phyloP scores from a whole-genome alignment of 225 moss, liverwort and hornwort species.

The Takakia lepidozioides region DNA sequence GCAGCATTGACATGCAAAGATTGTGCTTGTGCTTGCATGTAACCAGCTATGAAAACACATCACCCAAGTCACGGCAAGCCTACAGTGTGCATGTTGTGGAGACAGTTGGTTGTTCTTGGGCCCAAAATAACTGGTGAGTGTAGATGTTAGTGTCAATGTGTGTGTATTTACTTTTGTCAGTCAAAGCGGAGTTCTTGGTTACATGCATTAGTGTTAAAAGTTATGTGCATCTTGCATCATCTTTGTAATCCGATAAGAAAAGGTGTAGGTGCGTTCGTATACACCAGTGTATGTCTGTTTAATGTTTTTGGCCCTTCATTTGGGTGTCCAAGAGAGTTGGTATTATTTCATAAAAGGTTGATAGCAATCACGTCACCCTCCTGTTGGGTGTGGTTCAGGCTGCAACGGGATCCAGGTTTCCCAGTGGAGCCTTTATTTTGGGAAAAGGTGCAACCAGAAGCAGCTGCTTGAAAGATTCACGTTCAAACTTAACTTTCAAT shows the following conservation, averaged over 20 bases:
- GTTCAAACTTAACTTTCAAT: too few species aligned
- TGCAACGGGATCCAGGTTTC: slow-evolving; percentile 62
- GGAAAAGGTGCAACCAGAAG: not conserved
- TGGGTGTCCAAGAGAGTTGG: not conserved
- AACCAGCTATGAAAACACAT: slow-evolving; percentile 88
- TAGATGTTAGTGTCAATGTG: too few species aligned
- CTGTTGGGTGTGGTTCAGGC: slow-evolving; percentile 42
- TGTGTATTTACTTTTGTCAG: too few species aligned
- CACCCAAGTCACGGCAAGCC: slow-evolving; percentile 81
- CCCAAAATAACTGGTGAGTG: slow-evolving; percentile 75
- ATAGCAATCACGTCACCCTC: not conserved
- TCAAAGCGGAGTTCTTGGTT: too few species aligned
- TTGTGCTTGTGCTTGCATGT: too few species aligned
- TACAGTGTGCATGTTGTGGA: slow-evolving; percentile 89
- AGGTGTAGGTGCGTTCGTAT: too few species aligned
- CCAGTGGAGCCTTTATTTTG: slow-evolving; percentile 60
- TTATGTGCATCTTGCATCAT: too few species aligned
- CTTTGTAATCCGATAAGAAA: too few species aligned
- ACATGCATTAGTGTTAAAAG: too few species aligned
- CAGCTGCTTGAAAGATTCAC: too few species aligned
- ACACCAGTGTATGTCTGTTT: not conserved
- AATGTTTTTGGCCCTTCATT: not conserved
- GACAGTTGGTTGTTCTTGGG: slow-evolving; percentile 54
- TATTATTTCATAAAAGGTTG: not conserved
- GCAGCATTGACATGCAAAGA: too few species aligned